phyloP scores from a whole-genome alignment of 31 red algal species.

The Pterothamnion heteromorphum region DNA sequence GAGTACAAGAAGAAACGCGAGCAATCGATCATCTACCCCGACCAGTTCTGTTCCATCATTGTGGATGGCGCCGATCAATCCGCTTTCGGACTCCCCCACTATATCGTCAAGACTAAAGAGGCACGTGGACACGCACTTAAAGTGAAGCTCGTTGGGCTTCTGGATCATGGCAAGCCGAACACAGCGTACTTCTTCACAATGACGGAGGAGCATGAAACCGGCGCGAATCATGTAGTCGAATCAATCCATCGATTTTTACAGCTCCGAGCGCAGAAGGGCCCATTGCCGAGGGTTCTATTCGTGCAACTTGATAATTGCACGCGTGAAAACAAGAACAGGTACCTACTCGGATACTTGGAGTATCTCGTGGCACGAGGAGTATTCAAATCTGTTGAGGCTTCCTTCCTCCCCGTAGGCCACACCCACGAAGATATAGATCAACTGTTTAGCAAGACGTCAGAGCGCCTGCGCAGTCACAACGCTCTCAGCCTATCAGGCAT shows the following conservation, averaged over 20 bases:
- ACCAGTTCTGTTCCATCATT: too few species aligned
- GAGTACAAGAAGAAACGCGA: too few species aligned
- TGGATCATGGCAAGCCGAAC: neutral
- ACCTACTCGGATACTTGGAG: conserved; percentile 17
- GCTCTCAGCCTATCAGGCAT: neutral
- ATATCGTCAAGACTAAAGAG: neutral
- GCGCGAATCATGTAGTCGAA: too few species aligned
- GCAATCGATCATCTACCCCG: too few species aligned
- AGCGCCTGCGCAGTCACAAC: neutral
- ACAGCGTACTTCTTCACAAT: neutral
- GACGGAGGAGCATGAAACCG: neutral
- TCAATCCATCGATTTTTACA: neutral
- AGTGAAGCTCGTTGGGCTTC: conserved; percentile 12
- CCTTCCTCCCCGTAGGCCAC: neutral
- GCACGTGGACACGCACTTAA: neutral
- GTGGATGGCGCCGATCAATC: too few species aligned
- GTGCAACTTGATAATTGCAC: conserved; percentile 37
- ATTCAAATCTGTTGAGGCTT: neutral
- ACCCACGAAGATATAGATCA: conserved; percentile 41
- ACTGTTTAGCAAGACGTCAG: neutral
- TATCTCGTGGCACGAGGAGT: neutral
- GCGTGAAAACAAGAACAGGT: conserved; percentile 19
- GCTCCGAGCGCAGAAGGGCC: neutral
- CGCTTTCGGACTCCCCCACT: too few species aligned
- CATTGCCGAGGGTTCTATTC: neutral